Percentiles rank a stretch among this genome's conserved stretches.
Conservation (phyloP, 78 protist genomes). For the Dictyostelium discoideum region dicty_2.7 NC_007088.5:3633501-3634000, state of each 20-base stretch:
- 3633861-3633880: slow-evolving; percentile 76
- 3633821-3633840: slow-evolving; percentile 65
- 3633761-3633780: slow-evolving; percentile 76
- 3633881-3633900: slow-evolving; percentile 61
- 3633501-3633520: slow-evolving; percentile 53
- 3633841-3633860: slow-evolving; percentile 65
- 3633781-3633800: slow-evolving; percentile 46
- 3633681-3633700: slow-evolving; percentile 40
- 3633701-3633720: slow-evolving; percentile 59
- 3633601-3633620: background rate
- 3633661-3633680: slow-evolving; percentile 38
- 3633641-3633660: background rate
- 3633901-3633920: slow-evolving; percentile 72
- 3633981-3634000: too few relatives aligned
- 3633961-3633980: too few relatives aligned
- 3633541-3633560: slow-evolving; percentile 60
- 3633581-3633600: too few relatives aligned
- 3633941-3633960: too few relatives aligned
- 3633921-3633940: slow-evolving; percentile 15
- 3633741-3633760: slow-evolving; percentile 50
- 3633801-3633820: slow-evolving; percentile 59
- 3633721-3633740: slow-evolving; percentile 52
- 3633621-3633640: too few relatives aligned
- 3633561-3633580: background rate
- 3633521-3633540: slow-evolving; percentile 72